phyloP scores from a whole-genome alignment of 768 basidiomycete genomes.

The Tulasnella sp. region DNA sequence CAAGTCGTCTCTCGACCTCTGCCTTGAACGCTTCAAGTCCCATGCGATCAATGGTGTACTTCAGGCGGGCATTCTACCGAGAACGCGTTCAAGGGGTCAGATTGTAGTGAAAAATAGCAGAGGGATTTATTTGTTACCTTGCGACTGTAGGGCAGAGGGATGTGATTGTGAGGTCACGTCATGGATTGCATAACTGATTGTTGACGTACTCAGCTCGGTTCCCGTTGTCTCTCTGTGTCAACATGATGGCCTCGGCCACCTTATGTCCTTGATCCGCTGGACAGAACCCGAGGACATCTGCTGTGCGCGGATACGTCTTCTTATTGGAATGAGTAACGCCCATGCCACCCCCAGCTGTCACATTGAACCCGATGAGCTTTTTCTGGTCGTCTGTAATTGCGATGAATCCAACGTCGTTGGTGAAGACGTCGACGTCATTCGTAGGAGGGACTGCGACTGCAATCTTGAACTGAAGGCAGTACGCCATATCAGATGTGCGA shows the following conservation, averaged over 20 bases:
- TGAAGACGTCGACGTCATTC: slow-evolving; percentile 93
- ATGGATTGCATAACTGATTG: too few species aligned
- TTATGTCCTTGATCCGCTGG: slow-evolving; percentile 72
- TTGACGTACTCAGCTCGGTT: slow-evolving; percentile 79
- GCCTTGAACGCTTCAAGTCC: slow-evolving; percentile 77
- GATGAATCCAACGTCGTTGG: slow-evolving; percentile 94
- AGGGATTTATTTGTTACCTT: slow-evolving; percentile 25
- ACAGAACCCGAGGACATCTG: slow-evolving; percentile 85
- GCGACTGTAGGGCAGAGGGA: slow-evolving; percentile 31
- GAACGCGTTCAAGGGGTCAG: background rate
- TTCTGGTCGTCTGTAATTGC: slow-evolving; percentile 73
- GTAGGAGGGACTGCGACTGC: slow-evolving; percentile 93
- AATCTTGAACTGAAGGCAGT: slow-evolving; percentile 70
- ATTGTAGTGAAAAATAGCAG: background rate
- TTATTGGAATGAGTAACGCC: slow-evolving; percentile 98
- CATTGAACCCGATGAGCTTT: slow-evolving; percentile 85
- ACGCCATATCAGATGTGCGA: background rate
- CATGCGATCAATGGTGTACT: slow-evolving; percentile 96
- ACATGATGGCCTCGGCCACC: slow-evolving; percentile 88
- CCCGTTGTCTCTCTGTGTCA: slow-evolving; percentile 90
- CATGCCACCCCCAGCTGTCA: slow-evolving; percentile 93
- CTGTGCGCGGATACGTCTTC: slow-evolving; percentile 92
- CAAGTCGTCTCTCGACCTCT: slow-evolving; percentile 83
- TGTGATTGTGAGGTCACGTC: too few species aligned
- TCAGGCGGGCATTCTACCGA: slow-evolving; percentile 69